Conservation (phyloP, 805 yeast genomes). For the Torulaspora maleeae region DNA sequence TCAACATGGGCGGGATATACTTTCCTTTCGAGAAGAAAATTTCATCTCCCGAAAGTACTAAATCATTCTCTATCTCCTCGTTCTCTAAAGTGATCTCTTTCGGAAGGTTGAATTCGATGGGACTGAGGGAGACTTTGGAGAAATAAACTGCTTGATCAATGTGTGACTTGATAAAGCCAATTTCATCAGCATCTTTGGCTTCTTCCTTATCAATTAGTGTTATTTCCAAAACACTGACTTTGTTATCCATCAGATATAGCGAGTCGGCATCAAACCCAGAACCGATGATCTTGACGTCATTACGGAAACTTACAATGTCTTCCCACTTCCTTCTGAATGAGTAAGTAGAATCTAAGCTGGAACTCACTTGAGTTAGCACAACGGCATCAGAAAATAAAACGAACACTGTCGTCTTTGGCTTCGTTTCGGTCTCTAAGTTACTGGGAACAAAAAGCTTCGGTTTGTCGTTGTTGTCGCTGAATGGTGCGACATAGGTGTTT, state of each 20-base stretch:
- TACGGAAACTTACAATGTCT: slow-evolving; percentile 60
- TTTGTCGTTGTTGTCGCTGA: slow-evolving; percentile 15
- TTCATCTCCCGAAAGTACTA: slow-evolving; percentile 48
- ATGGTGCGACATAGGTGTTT: slow-evolving; percentile 41
- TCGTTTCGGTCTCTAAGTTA: slow-evolving; percentile 38
- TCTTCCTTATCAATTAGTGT: slow-evolving; percentile 39
- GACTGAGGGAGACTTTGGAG: slow-evolving; percentile 45
- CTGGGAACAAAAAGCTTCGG: slow-evolving; percentile 55
- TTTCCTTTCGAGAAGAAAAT: slow-evolving; percentile 52
- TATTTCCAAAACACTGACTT: slow-evolving; percentile 58
- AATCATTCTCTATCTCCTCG: slow-evolving; percentile 47
- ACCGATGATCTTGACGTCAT: slow-evolving; percentile 52
- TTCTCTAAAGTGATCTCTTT: slow-evolving; percentile 42
- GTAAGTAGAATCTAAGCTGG: slow-evolving; percentile 33
- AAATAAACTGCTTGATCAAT: slow-evolving; percentile 77
- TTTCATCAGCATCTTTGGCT: slow-evolving; percentile 20
- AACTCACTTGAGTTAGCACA: slow-evolving; percentile 58
- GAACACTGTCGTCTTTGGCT: slow-evolving; percentile 44
- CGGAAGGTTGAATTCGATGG: slow-evolving; percentile 47
- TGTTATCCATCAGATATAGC: slow-evolving; percentile 45
- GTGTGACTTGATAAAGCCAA: slow-evolving; percentile 55
- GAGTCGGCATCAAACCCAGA: slow-evolving; percentile 51
- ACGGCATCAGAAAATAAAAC: slow-evolving; percentile 56
- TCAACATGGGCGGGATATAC: slow-evolving; percentile 51
- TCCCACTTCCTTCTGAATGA: slow-evolving; percentile 62